Evolutionary conservation across 352 stramenopile species (phyloP), one percentile per base, ranked within the genome.

Genomic region (Phytopythium cucurbitacearum): DNA sequence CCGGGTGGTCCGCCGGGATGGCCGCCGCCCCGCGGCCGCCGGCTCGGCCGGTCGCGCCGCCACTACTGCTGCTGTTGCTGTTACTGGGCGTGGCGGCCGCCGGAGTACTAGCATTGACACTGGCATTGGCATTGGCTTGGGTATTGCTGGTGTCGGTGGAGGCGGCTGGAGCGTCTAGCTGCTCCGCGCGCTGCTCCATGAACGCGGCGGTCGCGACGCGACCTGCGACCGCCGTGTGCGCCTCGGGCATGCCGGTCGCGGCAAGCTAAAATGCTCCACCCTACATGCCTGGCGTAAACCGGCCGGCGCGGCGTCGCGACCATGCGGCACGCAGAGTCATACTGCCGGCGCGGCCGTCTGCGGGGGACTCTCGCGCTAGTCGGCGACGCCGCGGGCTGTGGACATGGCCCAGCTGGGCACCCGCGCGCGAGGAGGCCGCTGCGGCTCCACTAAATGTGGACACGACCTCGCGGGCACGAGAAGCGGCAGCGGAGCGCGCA

Each of bases 1-100:
- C 57, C 34, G 63, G 63, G 44, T 71, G 63, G 21, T 60, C 63
- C 11, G 59, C 50, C 28, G 63, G 40, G 2, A 67, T 45, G 1
- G 63, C 40, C 11, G 44, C 32, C 45, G 32, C 43, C 6, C 43
- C 53, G 33, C 63, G 41, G 32, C 32, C 9, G 41, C 51, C 56
- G 42, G 49, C 50, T 61, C 59, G 59, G 11, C 44, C 48, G 7
- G 21, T 32, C 11, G 48, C 42, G n/a, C 36, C 28, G 34, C 40
- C 21, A 57, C 41, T 6, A 39, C 10, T 44, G 36, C 48, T 53
- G 48, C 11, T 16, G 28, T 39, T 49, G 8, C 49, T 49, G 43
- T 53, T 64, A 41, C 56, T 69, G 47, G 53, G 21, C 21, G 21
- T 28, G 1, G 45, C 45, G 10, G 45, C 16, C 7, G 28, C 16